Base-by-base conservation (phyloP, 2,329 filamentous ascomycete genomes). In the Elsinoe fawcettii region DNA sequence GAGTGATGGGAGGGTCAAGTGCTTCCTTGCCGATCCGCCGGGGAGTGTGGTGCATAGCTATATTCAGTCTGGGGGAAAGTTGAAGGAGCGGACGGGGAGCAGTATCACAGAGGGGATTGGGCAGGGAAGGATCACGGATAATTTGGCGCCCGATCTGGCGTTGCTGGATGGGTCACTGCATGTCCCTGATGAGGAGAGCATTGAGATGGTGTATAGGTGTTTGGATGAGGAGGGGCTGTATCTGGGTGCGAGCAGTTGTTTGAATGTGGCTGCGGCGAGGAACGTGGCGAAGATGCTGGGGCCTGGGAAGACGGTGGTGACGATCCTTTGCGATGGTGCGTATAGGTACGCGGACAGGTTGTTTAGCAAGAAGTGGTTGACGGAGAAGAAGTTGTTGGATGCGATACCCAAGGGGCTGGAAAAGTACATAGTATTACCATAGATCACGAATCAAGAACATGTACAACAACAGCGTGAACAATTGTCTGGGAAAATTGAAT, bases 61-160 rank as follows among this genome's bases (percentile, higher is more conserved):
- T 75, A 86, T 99, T 64, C 80, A 82, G 59, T 91, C 86, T 14
- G 90, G 90, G 11, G 90, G 90, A 9, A 86, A 87, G 69, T 77
- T 97, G 56, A 77, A 77, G n/a, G 92, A 96, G 68, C 81, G 93
- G 53, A 76, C 77, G 2, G 93, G 93, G 8, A 85, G 87, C 56
- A 93, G 87, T 67, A 97, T 99, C 74, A 99, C 93, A 2, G 93
- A 99, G 75, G 93, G 93, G 22, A 99, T 99, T 66, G 93, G 93
- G 18, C 93, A 97, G 76, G 93, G 93, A 36, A 87, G 93, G 55
- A 82, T 99, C 54, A 99, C 93, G n/a, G 89, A 96, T 69, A 99
- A 99, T 73, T 75, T 99, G 62, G 78, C 83, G 72, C 88, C 87
- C 3, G 93, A 99, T 67, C 80, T 99, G 58, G 86, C 80, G 60